Base-by-base conservation (phyloP, 2,329 filamentous ascomycete genomes). In the Lasiodiplodia theobromae region DNA sequence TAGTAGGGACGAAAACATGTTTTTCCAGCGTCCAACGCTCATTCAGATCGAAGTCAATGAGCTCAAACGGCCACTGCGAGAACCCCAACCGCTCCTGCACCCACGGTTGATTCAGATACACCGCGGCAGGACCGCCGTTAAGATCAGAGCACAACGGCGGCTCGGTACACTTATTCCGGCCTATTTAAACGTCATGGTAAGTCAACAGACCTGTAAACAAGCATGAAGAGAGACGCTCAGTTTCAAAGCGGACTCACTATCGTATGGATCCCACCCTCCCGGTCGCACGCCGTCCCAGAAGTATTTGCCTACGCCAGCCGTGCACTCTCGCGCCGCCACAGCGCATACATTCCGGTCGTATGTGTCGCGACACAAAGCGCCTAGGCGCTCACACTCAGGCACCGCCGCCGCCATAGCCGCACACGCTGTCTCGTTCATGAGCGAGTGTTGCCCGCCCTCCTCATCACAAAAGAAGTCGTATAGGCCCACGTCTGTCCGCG, bases 21-120 rank as follows among this genome's bases (percentile, higher is more conserved):
- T 53, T 53, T 14, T 12, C 14, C 25, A 28, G 1, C 11, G 51
- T 28, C 51, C 51, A 53, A 5, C 51, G 51, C 23, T 53, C 21
- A 31, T 53, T 53, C 23, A 53, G 51, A 16, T 53, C 51, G 10
- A 53, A 53, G 23, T 53, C 51, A 31, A 53, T 53, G 14, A 53
- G 51, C 11, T 53, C 23, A 25, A 53, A 53, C 21, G 51, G 31
- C 23, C 25, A 23, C 12, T 53, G 25, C 11, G 23, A 11, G 51
- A 53, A 53, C 10, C 51, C 51, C 51, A 53, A 25, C 4, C 51
- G 51, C 10, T 53, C 51, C 51, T 53, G 51, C 23, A 53, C 51
- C 51, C 51, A 53, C 51, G 51, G 51, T 14, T 21, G 51, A 53
- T 53, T 53, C 10, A 53, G 51, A 31, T 53, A 53, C 51, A 11